phyloP scores from a whole-genome alignment of 805 yeast genomes.

The Ogataea sp. region DNA sequence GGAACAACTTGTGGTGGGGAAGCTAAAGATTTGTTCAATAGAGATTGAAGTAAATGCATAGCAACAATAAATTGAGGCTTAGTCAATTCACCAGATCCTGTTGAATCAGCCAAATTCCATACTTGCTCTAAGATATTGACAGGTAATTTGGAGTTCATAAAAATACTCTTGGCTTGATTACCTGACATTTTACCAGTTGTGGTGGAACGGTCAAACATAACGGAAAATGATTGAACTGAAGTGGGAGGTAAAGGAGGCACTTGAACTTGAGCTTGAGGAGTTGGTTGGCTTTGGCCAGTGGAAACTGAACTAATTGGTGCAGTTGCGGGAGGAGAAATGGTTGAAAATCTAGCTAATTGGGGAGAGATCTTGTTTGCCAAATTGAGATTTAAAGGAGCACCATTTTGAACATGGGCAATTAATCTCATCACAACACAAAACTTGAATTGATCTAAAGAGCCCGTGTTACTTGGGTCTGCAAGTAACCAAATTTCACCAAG shows the following conservation, averaged over 20 bases:
- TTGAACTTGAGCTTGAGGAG: no score
- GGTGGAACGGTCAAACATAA: slow-evolving; percentile 65
- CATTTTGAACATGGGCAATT: slow-evolving; percentile 80
- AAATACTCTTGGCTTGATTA: slow-evolving; percentile 74
- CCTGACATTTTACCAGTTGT: slow-evolving; percentile 57
- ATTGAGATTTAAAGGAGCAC: slow-evolving; percentile 46
- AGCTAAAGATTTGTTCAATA: slow-evolving; percentile 57
- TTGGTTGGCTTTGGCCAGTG: no score
- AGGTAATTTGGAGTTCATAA: slow-evolving; percentile 82
- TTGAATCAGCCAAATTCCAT: slow-evolving; percentile 82
- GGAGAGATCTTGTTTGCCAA: slow-evolving; percentile 56
- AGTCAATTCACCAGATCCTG: slow-evolving; percentile 62
- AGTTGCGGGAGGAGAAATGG: slow-evolving; percentile 22
- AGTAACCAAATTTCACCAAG: slow-evolving; percentile 92
- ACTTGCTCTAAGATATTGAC: slow-evolving; percentile 71
- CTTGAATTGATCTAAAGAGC: slow-evolving; percentile 72
- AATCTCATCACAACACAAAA: slow-evolving; percentile 83
- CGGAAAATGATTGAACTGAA: slow-evolving; percentile 60
- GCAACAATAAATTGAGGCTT: slow-evolving; percentile 81
- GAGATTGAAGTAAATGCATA: slow-evolving; percentile 88
- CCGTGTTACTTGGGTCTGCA: slow-evolving; percentile 85
- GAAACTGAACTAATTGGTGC: no score
- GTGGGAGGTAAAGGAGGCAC: slow-evolving; percentile 47
- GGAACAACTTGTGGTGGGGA: slow-evolving; percentile 24
- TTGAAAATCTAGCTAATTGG: slow-evolving; percentile 47